Evolutionary conservation across 2,329 filamentous ascomycete species (phyloP), one percentile per base, ranked within the genome.

Genomic region (Beauveria sp.): DNA sequence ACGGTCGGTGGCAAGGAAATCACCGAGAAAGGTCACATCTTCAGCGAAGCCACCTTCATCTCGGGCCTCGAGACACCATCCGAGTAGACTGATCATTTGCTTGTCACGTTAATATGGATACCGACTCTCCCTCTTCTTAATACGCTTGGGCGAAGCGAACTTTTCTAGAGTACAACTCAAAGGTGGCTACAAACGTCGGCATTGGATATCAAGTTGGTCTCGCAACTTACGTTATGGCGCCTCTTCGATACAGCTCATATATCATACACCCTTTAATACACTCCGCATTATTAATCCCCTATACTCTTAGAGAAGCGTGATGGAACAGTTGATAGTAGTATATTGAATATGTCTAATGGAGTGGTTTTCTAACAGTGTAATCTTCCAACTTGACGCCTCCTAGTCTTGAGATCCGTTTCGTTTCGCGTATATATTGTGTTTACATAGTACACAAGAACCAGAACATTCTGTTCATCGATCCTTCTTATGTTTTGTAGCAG

Each of bases 11-110:
- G 92, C 62, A 81, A 90, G 69, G 89, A 93, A 69, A 83, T 86
- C 64, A 79, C 81, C 20, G 93, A 98, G 74, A 80, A 92, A 70
- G 95, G 95, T 53, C 79, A 77, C 52, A 77, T 96, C 60, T 96
- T 96, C 76, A 86, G 84, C 62, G 95, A 99, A 78, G 92, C 95
- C 3, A 97, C 93, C n/a, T 99, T 98, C 78, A 96, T 99, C 76
- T 92, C 89, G 58, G 56, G 52, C 28, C 30, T 55, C 56, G 61
- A 63, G 47, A 50, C 56, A 38, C 43, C 61, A 3, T 42, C 61
- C 22, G 88, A 78, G 65, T 75, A 72, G 67, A 67, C 60, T 24
- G 34, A 46, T 30, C 18, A 51, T 46, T 49, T 42, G 26, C 20
- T n/a, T 52, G 22, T 38, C 38, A 9, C 40, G 18, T 52, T 14